These are phyloP conservation scores for Perkinsela sp. DNA, from an alignment of 208 protist species.

Conservation along the genomic window DNA sequence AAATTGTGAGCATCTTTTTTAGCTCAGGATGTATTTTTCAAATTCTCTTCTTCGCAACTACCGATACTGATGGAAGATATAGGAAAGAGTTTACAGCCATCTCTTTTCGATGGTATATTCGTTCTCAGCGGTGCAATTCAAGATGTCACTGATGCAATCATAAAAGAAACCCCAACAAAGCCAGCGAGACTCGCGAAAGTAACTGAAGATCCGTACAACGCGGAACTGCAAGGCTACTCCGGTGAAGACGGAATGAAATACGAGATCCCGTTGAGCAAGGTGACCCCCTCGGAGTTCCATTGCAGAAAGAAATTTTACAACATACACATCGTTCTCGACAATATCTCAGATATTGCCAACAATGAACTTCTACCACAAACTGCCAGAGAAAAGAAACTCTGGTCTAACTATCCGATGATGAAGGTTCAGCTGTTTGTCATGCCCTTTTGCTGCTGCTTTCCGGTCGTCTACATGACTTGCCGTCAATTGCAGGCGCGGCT, in stretches of 20 bases:
- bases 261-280: neutral
- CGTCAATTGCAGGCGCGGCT: conserved; percentile 40
- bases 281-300: conserved; percentile 14
- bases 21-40: too few relatives aligned
- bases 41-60: too few relatives aligned
- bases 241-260: neutral
- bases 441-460: conserved; percentile 25
- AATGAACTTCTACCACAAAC: conserved; percentile 48
- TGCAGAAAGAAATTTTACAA: conserved; percentile 41
- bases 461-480: conserved; percentile 46
- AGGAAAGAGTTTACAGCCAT: neutral
- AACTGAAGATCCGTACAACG: neutral
- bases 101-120: neutral
- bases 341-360: conserved; percentile 37
- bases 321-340: conserved; percentile 61
- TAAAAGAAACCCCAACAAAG: neutral
- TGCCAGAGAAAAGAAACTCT: conserved; percentile 46
- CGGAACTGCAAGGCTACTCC: neutral
- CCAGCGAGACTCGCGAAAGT: neutral
- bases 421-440: conserved; percentile 54
- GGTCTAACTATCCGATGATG: conserved; percentile 51
- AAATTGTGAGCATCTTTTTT: too few relatives aligned
- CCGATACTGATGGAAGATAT: neutral
- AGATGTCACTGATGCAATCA: neutral
- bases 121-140: neutral